Evolutionary conservation across 176 grass and related monocot genomes (phyloP).

Genomic region (Lolium multiflorum): DNA sequence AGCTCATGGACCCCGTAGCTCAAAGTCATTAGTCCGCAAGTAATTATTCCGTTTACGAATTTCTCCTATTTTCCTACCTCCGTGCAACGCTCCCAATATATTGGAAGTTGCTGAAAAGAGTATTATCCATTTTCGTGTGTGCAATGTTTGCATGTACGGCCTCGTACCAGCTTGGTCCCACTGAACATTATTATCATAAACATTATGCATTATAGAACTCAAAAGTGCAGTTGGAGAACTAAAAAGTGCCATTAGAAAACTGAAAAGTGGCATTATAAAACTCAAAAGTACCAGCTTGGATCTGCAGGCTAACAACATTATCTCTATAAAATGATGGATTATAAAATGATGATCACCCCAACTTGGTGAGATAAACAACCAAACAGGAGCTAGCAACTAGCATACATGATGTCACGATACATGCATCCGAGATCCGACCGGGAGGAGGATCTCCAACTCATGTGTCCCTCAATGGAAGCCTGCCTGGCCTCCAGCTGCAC

Average conservation of each 20-base stretch:
- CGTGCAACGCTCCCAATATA: background rate
- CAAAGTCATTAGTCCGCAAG: too few species aligned
- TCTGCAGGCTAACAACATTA: background rate
- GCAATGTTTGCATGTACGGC: background rate
- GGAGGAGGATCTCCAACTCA: background rate
- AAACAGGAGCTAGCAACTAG: background rate
- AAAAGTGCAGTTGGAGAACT: background rate
- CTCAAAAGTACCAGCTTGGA: conserved; percentile 2
- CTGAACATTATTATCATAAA: background rate
- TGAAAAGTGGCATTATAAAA: background rate
- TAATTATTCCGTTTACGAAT: background rate
- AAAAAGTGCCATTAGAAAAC: background rate
- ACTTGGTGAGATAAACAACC: conserved; percentile 12
- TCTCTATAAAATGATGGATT: background rate
- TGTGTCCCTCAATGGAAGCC: background rate
- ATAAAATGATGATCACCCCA: background rate
- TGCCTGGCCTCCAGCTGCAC: background rate
- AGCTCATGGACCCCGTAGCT: too few species aligned
- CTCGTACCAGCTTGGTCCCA: background rate
- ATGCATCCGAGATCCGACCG: background rate
- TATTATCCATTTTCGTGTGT: background rate
- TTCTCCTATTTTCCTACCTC: background rate
- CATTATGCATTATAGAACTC: background rate
- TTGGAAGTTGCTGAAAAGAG: background rate
- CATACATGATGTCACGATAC: background rate